Base-by-base conservation (phyloP, 1,139 yeast species). In the Yamadazyma triangularis region DNA sequence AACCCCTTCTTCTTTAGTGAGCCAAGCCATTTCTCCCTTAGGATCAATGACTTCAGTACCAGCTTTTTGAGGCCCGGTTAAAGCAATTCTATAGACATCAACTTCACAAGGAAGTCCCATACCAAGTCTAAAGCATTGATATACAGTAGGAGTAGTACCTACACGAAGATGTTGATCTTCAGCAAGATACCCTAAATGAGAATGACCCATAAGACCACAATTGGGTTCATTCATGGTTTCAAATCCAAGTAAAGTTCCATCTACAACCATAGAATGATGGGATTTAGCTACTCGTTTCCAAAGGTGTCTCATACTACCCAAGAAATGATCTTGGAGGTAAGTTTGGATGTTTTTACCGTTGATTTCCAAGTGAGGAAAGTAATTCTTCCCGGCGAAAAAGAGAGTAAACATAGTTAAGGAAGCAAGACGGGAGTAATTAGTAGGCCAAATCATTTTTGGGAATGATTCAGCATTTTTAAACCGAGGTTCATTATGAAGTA, bases 361-460 rank as follows among this genome's bases (percentile, higher is more conserved):
- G 20, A 89, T 66, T 5, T 64, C 58, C 38, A 91, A 77, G 32
- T 80, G 70, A 1, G 88, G 96, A 70, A 89, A 68, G 64, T 80
- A 57, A 45, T 65, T 50, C 43, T 60, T 65, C 3, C 97, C 97
- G 1, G 84, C 81, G 56, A 84, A 88, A 50, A 89, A 89, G 42
- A 86, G 53, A 0, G 95, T 84, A 53, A 87, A 87, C 91, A 89
- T 85, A 6, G 84, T 79, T 41, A 79, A 73, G 14, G 85, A 68
- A 0, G 89, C 95, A 38, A 87, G 60, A 19, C 94, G 65, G 39
- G 69, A 73, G 48, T 88, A 88, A 55, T 89, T 89, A 1, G 96
- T 80, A 0, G 95, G 80, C 97, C 97, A 89, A 25, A 87, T 66
- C 97, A 89, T 89, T 48, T 85, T 84, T 5, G 88, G 88, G 51